Conservation (phyloP, 768 basidiomycete species). For the Cantharellus cinnabarinus region DNA sequence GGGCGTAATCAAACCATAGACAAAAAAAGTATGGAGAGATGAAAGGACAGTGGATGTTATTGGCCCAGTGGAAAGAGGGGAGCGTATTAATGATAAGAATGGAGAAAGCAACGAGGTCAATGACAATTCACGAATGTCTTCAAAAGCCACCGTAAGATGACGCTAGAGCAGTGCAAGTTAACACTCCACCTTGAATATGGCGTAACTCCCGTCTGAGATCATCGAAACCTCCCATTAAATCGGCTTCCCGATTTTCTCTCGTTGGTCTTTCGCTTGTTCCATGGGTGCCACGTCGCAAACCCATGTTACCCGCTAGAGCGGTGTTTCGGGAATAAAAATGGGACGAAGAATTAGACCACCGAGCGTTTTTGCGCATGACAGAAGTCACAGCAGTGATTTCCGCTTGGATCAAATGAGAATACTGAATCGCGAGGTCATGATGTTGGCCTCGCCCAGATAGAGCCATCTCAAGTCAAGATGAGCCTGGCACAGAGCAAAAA, state of each 20-base stretch:
- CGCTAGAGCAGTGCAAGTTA: not conserved
- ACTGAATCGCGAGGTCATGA: not conserved
- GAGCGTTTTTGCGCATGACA: constrained; percentile 91
- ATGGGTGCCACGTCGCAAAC: constrained; percentile 10
- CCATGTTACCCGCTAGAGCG: constrained; percentile 27
- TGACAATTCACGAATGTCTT: constrained; percentile 40
- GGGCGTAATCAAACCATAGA: constrained; percentile 47
- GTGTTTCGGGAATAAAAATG: constrained; percentile 31
- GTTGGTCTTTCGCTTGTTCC: constrained; percentile 33
- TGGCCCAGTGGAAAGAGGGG: constrained; percentile 85
- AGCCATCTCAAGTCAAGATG: no score
- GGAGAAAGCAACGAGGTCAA: constrained; percentile 53
- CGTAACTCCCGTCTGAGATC: constrained; percentile 58
- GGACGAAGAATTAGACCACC: constrained; percentile 55
- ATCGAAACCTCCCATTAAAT: constrained; percentile 79
- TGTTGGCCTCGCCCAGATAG: no score
- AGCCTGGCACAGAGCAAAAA: no score
- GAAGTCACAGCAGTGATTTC: constrained; percentile 86
- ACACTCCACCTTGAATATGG: constrained; percentile 32
- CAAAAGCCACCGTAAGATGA: constrained; percentile 2
- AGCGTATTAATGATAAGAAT: constrained; percentile 84
- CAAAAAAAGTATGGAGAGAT: constrained; percentile 73
- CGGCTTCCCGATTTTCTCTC: constrained; percentile 29
- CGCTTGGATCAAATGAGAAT: constrained; percentile 52
- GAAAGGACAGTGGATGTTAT: constrained; percentile 90